Evolutionary conservation across 768 basidiomycete species (phyloP).

Genomic region (Clavulina sp.): DNA sequence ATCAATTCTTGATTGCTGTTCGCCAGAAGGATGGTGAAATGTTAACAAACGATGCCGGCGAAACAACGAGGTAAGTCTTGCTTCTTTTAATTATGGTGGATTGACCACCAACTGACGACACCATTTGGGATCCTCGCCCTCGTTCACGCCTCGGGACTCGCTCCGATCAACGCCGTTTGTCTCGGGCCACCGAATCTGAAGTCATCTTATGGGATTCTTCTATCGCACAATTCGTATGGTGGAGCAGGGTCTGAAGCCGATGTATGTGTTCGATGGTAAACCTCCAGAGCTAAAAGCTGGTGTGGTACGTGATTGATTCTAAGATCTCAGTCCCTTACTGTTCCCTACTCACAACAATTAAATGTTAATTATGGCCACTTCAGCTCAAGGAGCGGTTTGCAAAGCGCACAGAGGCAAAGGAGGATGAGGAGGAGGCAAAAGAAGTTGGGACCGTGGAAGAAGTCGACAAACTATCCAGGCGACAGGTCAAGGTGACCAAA

Average conservation of each 20-base stretch:
- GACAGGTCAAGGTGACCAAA: conserved; percentile 85
- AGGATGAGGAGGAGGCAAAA: conserved; percentile 89
- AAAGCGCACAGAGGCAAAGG: conserved; percentile 78
- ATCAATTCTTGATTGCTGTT: conserved; percentile 96
- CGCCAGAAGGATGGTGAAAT: conserved; percentile 91
- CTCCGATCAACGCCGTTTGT: background rate
- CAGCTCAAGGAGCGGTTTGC: conserved; percentile 97
- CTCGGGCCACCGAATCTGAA: no score
- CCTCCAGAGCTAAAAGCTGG: conserved; percentile 95
- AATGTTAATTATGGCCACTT: background rate
- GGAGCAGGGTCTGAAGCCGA: conserved; percentile 96
- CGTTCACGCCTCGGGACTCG: background rate
- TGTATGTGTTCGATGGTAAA: conserved; percentile 96
- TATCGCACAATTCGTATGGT: conserved; percentile 95
- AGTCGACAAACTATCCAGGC: conserved; percentile 71
- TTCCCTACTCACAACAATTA: background rate
- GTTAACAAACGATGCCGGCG: conserved; percentile 92
- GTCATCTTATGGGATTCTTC: conserved; percentile 98
- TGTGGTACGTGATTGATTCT: conserved; percentile 59
- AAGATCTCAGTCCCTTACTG: background rate
- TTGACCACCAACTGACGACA: conserved; percentile 3
- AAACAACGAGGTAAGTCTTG: conserved; percentile 79
- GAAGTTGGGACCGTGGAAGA: conserved; percentile 89
- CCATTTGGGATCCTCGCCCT: background rate
- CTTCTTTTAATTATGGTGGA: no score